phyloP scores from a whole-genome alignment of 768 basidiomycete genomes.

The Boletus subcaerulescens region DNA sequence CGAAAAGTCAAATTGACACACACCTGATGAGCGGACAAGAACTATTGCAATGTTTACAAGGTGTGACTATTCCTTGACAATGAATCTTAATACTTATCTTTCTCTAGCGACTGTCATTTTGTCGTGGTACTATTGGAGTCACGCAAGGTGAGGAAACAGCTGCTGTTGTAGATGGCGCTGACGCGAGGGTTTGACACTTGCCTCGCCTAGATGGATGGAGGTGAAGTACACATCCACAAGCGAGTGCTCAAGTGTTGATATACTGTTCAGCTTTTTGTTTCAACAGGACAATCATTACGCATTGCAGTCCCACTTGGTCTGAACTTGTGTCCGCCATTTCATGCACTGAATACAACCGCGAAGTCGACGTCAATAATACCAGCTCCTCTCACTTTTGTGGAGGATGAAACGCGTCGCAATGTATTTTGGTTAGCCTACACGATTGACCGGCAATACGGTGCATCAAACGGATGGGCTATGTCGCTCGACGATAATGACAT shows the following conservation, averaged over 20 bases:
- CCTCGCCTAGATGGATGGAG: conserved; percentile 62
- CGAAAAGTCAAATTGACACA: conserved; percentile 48
- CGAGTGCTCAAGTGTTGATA: conserved; percentile 4
- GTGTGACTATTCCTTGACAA: conserved; percentile 30
- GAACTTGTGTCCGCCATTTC: conserved; percentile 66
- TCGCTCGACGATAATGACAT: conserved; percentile 73
- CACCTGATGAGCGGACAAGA: conserved; percentile 50
- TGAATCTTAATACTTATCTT: neutral
- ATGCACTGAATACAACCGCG: conserved; percentile 57
- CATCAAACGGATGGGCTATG: conserved; percentile 69
- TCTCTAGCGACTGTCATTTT: conserved; percentile 56
- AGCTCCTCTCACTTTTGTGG: conserved; percentile 57
- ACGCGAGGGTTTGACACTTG: neutral
- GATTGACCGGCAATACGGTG: conserved; percentile 62
- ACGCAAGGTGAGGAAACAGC: conserved; percentile 52
- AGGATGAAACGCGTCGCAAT: conserved; percentile 71
- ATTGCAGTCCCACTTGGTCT: conserved; percentile 62
- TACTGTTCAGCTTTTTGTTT: conserved; percentile 51
- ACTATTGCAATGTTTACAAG: conserved; percentile 60
- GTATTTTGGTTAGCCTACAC: conserved; percentile 73
- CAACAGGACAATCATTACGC: conserved; percentile 56
- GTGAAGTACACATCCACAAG: conserved; percentile 34
- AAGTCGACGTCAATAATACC: conserved; percentile 58
- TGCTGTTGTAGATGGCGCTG: neutral
- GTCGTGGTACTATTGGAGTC: conserved; percentile 72